Base-by-base conservation (phyloP, 2,329 filamentous ascomycete genomes). In the Trichoderma cornu-damae region DNA sequence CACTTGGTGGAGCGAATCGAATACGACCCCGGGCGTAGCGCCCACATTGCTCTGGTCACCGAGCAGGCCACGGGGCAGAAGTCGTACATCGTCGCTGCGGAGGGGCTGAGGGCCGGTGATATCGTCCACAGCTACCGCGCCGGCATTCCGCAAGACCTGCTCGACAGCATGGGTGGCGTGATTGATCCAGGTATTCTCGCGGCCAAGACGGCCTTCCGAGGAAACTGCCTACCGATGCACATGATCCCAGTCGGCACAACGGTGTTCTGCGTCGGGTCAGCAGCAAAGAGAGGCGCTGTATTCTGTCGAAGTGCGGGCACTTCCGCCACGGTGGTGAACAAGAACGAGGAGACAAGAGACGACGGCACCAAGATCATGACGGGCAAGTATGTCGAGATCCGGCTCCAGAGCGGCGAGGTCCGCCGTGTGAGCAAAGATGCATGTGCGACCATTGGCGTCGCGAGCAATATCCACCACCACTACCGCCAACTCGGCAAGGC, bases 221-320 rank as follows among this genome's bases (percentile, higher is more conserved):
- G 94, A 56, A 99, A 99, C 73, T 99, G 94, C 70, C 75, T 99
- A 64, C 94, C 94, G 12, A 79, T 99, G 70, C 89, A 96, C 74
- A 94, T 99, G 86, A 89, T 99, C 60, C 95, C 94, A 1, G 82
- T 96, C 37, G 93, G 94, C n/a, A 96, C 91, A 2, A 84, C 90
- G 40, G 85, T 99, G 51, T 96, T 88, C 79, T 94, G 93, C 64
- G 86, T 99, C 32, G 93, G 93, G 11, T 89, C 87, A 24, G 80
- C 85, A 4, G 81, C 83, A 30, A 86, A 86, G 59, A 83, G 87
- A 22, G 83, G 85, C 11, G 94, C 89, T 12, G 90, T 96, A 18
- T 94, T 99, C 71, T 99, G 94, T 71, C 87, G 94, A 61, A 95
- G 91, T 70, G 94, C 95, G 2, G 94, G 94, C 44, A 97, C 94